These are phyloP conservation scores for Trifolium repens DNA, from an alignment of 306 rosid species.

Conservation along the genomic window DNA sequence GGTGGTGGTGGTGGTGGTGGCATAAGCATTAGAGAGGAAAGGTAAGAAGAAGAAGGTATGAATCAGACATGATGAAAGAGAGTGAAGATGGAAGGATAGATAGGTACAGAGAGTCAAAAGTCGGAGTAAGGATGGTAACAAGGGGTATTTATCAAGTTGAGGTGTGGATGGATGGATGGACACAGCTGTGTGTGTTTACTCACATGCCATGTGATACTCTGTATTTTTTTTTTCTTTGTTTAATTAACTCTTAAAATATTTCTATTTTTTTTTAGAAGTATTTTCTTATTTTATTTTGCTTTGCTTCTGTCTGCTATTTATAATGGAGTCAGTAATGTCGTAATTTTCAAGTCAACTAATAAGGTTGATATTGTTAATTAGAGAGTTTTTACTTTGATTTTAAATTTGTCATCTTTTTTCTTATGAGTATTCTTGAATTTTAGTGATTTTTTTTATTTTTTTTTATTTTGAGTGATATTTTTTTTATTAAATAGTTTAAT, in stretches of 20 bases:
- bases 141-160: conserved; percentile 84
- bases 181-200: conserved; percentile 68
- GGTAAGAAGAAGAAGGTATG: conserved; percentile 21
- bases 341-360: too few species aligned
- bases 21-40: conserved; percentile 58
- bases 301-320: too few species aligned
- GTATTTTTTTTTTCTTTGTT: neutral
- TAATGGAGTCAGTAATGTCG: too few species aligned
- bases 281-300: too few species aligned
- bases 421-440: too few species aligned
- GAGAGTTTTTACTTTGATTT: too few species aligned
- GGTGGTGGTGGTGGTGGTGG: conserved; percentile 32
- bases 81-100: neutral
- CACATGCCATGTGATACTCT: conserved; percentile 80
- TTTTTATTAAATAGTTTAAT: too few species aligned
- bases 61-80: conserved; percentile 36
- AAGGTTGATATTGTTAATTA: too few species aligned
- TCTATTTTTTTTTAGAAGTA: too few species aligned
- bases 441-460: too few species aligned
- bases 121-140: conserved; percentile 55
- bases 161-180: conserved; percentile 17
- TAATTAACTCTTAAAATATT: neutral
- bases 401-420: too few species aligned
- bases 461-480: too few species aligned
- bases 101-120: conserved; percentile 71